Evolutionary conservation across 1,284 basidiomycete genomes (phyloP).

Genomic region (Albatrellus sp.): DNA sequence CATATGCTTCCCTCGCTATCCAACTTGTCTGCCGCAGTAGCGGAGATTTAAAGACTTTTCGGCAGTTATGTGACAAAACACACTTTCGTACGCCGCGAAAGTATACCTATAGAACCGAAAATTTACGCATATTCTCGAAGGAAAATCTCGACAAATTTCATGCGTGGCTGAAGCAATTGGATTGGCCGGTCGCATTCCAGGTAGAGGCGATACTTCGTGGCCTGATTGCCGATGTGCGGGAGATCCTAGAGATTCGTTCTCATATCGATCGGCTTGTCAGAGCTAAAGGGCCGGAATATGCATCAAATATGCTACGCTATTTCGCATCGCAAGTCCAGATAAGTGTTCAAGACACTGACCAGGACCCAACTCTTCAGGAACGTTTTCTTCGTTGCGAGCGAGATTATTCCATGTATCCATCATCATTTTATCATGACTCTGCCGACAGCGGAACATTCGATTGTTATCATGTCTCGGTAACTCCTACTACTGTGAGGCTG

Average conservation of each 20-base stretch:
- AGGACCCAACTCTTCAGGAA: neutral
- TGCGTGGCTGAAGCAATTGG: constrained; percentile 20
- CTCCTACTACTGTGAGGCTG: constrained; percentile 44
- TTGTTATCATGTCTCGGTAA: constrained; percentile 41
- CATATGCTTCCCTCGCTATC: neutral
- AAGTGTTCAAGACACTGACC: neutral
- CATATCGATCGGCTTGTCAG: neutral
- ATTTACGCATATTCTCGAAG: constrained; percentile 22
- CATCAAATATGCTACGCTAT: neutral
- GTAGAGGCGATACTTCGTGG: constrained; percentile 30
- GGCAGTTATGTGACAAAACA: neutral
- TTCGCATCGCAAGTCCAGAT: neutral
- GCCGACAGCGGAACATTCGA: constrained; percentile 30
- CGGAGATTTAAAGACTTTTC: neutral
- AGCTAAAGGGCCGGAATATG: neutral
- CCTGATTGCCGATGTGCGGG: constrained; percentile 15
- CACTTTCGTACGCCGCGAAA: neutral
- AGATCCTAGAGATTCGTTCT: constrained; percentile 19
- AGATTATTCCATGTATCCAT: neutral
- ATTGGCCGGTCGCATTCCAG: constrained; percentile 38
- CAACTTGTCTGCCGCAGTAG: neutral
- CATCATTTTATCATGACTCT: neutral
- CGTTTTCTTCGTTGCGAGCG: neutral
- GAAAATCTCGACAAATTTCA: constrained; percentile 15
- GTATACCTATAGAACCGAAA: neutral